Evolutionary conservation across 306 rosid species (phyloP), one percentile per base, ranked within the genome.

Genomic region (Argentina anserina): DNA sequence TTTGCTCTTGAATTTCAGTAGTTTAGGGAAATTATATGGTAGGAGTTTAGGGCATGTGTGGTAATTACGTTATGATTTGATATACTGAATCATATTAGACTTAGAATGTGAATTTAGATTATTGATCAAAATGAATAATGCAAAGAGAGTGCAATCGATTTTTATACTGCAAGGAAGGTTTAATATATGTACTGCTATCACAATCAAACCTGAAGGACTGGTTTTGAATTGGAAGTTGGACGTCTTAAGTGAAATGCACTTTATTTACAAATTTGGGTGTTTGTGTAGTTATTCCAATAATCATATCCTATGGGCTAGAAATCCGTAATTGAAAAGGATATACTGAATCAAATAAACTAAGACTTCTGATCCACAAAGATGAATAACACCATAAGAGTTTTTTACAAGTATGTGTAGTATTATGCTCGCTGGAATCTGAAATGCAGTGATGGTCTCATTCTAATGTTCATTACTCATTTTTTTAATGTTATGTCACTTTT

Each of bases 401-500:
- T 56, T 18, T 18, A 12, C 18, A 60, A 15, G 6, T 60, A 10
- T 28, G 3, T 60, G 12, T 34, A 60, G 39, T 31, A 15, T 58
- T 58, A 60, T 31, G 20, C 65, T 60, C 40, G 6, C 6, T 60
- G 65, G 29, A 6, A 60, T 60, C 65, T 60, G 18, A 12, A 25
- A 60, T 31, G 40, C 23, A 60, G 21, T 60, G 65, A 33, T 13
- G 10, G 21, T 13, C 2, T 60, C 40, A 29, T 60, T 29, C 65
- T 60, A 60, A 60, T 60, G 34, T 29, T 28, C 8, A 5, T 26
- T 55, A 5, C 28, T 56, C 36, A 13, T 25, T 56, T 25, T 4
- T 56, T 11, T 56, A 56, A 25, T 55, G 50, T 39, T 9, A 71
- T 56, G 25, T 67, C 5, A 68, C 33, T 43, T 58, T 75, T 49